These are phyloP conservation scores for Gossypium lobatum DNA, from an alignment of 441 rosid genomes.

Conservation along the genomic window DNA sequence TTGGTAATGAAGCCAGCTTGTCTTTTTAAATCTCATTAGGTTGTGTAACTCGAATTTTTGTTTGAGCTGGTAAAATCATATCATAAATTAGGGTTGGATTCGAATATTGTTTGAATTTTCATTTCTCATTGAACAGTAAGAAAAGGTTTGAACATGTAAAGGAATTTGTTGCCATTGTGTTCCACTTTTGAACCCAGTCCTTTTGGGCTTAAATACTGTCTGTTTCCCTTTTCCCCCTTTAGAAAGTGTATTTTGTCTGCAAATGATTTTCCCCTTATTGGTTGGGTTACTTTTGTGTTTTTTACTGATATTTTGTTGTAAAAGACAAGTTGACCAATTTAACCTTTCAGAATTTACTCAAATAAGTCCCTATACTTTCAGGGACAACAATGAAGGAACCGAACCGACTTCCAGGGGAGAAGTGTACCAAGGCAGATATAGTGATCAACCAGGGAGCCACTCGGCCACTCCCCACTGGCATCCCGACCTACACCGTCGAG, in stretches of 20 bases:
- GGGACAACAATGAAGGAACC: constrained; percentile 33
- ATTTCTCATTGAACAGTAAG: not conserved
- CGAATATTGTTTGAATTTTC: not conserved
- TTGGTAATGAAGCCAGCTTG: no score
- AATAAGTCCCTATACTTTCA: not conserved
- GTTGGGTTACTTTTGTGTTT: constrained; percentile 7
- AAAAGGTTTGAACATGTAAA: not conserved
- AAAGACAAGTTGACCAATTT: not conserved
- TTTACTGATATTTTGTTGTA: not conserved
- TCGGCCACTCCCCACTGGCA: constrained; percentile 62
- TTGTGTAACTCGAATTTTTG: no score
- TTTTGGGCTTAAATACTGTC: constrained; percentile 19
- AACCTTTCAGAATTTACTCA: not conserved
- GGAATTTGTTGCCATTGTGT: not conserved
- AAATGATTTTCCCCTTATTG: constrained; percentile 17
- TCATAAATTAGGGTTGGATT: no score
- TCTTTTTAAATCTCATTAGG: no score
- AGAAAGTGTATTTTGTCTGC: constrained; percentile 36
- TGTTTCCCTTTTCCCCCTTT: constrained; percentile 15
- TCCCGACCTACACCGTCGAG: constrained; percentile 76
- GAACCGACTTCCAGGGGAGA: constrained; percentile 49
- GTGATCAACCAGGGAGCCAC: constrained; percentile 69
- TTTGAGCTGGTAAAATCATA: no score
- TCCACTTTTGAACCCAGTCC: not conserved
- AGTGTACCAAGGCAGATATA: constrained; percentile 56